Percentiles rank a stretch among this genome's conserved stretches.
Conservation (phyloP, 2,329 filamentous ascomycete genomes). For the Ceratocystiopsis brevicomis region DNA sequence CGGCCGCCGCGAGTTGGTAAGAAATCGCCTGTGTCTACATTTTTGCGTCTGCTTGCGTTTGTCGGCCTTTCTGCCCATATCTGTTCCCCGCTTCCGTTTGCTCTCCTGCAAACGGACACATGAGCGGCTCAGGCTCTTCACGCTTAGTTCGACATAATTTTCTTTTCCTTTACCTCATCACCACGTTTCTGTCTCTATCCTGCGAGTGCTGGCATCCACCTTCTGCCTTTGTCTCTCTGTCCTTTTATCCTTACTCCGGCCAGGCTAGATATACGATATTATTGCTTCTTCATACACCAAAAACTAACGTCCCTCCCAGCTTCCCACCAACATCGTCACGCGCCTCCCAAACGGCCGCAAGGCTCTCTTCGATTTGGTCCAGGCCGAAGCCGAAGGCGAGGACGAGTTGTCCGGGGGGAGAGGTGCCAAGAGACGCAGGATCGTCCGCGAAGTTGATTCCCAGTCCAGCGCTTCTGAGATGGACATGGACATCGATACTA, state of each 20-base stretch:
- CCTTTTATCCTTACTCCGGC: no score
- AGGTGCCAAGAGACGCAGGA: conserved; percentile 4
- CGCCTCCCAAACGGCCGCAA: conserved; percentile 8
- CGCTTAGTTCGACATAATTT: neutral
- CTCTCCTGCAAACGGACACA: no score
- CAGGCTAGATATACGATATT: no score
- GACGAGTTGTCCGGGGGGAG: neutral
- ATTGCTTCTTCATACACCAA: no score
- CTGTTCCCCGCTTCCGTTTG: neutral
- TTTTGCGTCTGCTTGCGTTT: neutral
- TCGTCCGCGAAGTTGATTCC: neutral
- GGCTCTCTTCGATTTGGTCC: neutral
- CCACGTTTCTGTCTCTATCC: neutral
- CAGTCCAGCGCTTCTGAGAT: no score
- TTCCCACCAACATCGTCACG: neutral
- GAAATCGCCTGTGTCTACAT: neutral
- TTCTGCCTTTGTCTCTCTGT: no score
- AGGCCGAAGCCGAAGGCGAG: neutral
- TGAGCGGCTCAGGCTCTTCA: no score
- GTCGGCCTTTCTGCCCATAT: no score
- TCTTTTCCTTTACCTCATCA: neutral
- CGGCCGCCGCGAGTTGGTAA: conserved; percentile 6
- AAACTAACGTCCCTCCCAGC: neutral
- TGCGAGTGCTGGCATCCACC: no score
- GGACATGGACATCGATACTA: no score